These are phyloP conservation scores for Echria macrotheca DNA, from an alignment of 495 filamentous ascomycete species.

Conservation along the genomic window DNA sequence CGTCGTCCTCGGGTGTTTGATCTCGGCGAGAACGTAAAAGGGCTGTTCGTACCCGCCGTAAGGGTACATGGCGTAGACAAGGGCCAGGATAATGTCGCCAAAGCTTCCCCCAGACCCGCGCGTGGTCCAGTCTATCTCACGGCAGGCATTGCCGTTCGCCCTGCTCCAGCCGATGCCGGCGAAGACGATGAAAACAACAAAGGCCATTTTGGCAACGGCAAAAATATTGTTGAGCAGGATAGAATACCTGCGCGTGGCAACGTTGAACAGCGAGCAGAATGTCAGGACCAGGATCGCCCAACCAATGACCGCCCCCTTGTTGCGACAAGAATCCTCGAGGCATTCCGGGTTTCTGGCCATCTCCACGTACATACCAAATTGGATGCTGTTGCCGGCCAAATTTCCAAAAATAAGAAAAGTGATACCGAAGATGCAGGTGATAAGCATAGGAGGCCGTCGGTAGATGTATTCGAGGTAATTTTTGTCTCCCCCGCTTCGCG, in stretches of 20 bases:
- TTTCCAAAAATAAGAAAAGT: conserved; percentile 46
- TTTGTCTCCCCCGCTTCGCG: conserved; percentile 10
- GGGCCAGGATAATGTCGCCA: conserved; percentile 2
- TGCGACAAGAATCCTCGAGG: neutral
- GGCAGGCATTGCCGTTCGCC: neutral
- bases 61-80: conserved; percentile 17
- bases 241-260: neutral
- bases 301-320: conserved; percentile 1
- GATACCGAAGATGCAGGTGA: conserved; percentile 43
- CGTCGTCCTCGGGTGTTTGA: conserved; percentile 11
- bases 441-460: conserved; percentile 25
- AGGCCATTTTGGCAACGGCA: conserved; percentile 16
- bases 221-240: conserved; percentile 15
- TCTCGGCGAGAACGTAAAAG: conserved; percentile 26
- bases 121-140: neutral
- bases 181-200: conserved; percentile 6
- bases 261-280: neutral
- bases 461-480: conserved; percentile 38
- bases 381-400: conserved; percentile 13
- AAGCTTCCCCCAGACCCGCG: neutral
- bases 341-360: conserved; percentile 35
- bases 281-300: conserved; percentile 9
- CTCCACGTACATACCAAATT: conserved; percentile 9
- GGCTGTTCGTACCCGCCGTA: conserved; percentile 23
- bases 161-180: neutral